These are phyloP conservation scores for Mrakiaceae sp. DNA, from an alignment of 1,284 basidiomycete genomes.

Conservation along the genomic window DNA sequence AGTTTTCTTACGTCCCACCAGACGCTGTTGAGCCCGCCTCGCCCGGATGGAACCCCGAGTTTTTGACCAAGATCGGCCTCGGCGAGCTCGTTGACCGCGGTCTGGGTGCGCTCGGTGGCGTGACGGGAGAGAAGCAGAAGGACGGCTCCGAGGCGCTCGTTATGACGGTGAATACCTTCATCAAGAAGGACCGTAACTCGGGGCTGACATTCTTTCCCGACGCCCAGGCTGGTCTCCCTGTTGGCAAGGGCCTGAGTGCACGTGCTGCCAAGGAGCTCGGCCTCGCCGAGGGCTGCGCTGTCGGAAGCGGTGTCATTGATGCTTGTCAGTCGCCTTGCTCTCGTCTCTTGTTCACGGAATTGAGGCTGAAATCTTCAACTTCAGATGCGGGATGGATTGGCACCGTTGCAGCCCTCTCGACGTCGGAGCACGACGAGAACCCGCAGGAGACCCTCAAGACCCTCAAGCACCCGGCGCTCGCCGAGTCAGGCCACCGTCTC, in stretches of 20 bases:
- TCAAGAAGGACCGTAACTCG: conserved; percentile 25
- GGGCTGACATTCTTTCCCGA: conserved; percentile 26
- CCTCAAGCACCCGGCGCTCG: conserved; percentile 45
- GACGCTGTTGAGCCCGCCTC: conserved; percentile 28
- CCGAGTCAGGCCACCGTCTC: conserved; percentile 67
- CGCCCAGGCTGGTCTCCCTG: conserved; percentile 72
- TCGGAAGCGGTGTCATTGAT: conserved; percentile 90
- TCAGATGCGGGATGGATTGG: conserved; percentile 87
- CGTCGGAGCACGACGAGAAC: conserved; percentile 40
- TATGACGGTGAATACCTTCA: conserved; percentile 1
- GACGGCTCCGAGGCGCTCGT: conserved; percentile 7
- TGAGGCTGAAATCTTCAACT: no score
- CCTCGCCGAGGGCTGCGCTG: conserved; percentile 74
- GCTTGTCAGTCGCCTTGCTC: conserved; percentile 45
- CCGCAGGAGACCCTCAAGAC: conserved; percentile 32
- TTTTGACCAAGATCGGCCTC: conserved; percentile 74
- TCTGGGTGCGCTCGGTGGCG: conserved; percentile 10
- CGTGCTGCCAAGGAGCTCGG: conserved; percentile 76
- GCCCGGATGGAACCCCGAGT: conserved; percentile 68
- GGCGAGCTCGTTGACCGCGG: conserved; percentile 47
- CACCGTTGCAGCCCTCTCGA: conserved; percentile 74
- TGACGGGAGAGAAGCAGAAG: conserved; percentile 7
- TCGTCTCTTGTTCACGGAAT: neutral
- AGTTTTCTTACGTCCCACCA: conserved; percentile 88
- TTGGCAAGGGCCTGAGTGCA: conserved; percentile 71